Evolutionary conservation across 2,329 filamentous ascomycete genomes (phyloP), one percentile per base, ranked within the genome.

Genomic region (Colletotrichum cordylinicola): DNA sequence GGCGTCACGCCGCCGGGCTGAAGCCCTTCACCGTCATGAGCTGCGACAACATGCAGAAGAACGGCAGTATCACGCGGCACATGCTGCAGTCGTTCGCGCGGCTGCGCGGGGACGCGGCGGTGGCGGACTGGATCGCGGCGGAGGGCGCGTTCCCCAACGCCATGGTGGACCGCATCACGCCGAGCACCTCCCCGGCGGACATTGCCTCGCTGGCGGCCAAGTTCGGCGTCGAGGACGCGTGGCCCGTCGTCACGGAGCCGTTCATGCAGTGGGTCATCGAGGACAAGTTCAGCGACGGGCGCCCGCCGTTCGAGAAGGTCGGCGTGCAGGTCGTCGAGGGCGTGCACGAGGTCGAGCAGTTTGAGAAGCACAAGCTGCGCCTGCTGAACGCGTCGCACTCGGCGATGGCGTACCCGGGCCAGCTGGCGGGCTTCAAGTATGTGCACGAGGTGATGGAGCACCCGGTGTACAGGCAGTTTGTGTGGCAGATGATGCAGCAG

Each of bases 21-120:
- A 87, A 85, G 80, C 88, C 88, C 60, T 90, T 90, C 81, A 90
- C 88, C 77, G 88, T 90, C 35, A 79, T 90, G 79, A 90, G 89
- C 6, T 90, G 88, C 80, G 88, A 90, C 81, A 90, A 90, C 83
- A 90, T 90, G 88, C 88, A 90, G 83, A 88, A 89, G 84, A 90
- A 90, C 81, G 88, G 88, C 70, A 83, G 86, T 80, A 90, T 90
- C 82, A 88, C 87, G 8, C 87, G 87, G 43, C 79, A 84, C 81
- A 90, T 90, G 88, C 87, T 90, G 43, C 79, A 83, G 77, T 86
- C 88, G 3, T 90, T 90, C 78, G 88, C 88, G 3, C 84, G 83
- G 35, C 83, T 88, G 61, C 85, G 84, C 39, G 39, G 39, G 75
- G 83, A 89, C 83, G 85, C 88, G 4, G 84, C 86, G 43, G 74